These are phyloP conservation scores for Gossypium herbaceum DNA, from an alignment of 345 rosid species.

Conservation along the genomic window DNA sequence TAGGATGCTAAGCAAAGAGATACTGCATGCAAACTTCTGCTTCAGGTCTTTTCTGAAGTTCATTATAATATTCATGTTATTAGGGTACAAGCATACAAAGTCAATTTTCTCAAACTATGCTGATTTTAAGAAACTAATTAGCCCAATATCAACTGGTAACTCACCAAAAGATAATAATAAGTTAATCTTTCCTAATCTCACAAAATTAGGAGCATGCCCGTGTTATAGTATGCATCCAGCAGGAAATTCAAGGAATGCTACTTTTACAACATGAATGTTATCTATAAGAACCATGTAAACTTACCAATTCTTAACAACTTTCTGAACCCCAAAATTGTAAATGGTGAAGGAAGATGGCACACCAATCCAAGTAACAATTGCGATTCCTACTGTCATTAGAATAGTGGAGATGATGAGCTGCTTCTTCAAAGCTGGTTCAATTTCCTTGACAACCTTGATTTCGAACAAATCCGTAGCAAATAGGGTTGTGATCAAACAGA, in stretches of 20 bases:
- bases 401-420: conserved; percentile 72
- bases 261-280: neutral
- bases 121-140: neutral
- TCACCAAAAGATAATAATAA: neutral
- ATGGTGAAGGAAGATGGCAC: conserved; percentile 68
- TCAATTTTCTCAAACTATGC: neutral
- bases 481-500: conserved; percentile 67
- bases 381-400: conserved; percentile 65
- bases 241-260: neutral
- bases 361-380: conserved; percentile 51
- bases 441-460: conserved; percentile 66
- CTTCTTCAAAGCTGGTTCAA: conserved; percentile 64
- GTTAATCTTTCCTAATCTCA: neutral
- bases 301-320: conserved; percentile 67
- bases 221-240: neutral
- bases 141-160: neutral
- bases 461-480: conserved; percentile 72
- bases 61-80: neutral
- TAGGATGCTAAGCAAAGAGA: neutral
- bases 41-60: neutral
- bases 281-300: neutral
- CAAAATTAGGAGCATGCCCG: neutral
- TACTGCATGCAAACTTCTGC: neutral
- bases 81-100: neutral
- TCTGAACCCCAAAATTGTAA: conserved; percentile 63